phyloP scores from a whole-genome alignment of 352 stramenopile species.

The Phytophthora sp. region DNA sequence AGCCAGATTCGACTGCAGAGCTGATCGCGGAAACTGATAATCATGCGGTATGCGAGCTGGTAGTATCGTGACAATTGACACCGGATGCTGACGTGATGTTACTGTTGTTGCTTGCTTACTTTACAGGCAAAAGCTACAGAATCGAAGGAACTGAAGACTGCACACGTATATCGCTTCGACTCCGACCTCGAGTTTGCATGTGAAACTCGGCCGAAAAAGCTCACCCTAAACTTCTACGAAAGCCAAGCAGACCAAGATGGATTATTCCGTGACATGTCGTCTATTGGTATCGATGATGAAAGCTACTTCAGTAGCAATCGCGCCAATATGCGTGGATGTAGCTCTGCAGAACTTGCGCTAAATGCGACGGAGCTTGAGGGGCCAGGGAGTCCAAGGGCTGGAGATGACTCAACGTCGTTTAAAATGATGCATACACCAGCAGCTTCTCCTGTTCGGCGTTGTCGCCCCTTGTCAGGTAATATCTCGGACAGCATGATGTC shows the following conservation, averaged over 20 bases:
- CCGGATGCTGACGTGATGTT: too few relatives aligned
- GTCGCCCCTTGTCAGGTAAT: conserved; percentile 30
- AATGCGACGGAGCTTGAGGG: conserved; percentile 37
- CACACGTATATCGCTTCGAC: conserved; percentile 86
- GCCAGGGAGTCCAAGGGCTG: conserved; percentile 56
- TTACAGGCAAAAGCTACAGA: conserved; percentile 51
- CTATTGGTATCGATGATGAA: conserved; percentile 67
- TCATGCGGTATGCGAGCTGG: conserved; percentile 43
- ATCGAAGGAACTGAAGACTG: conserved; percentile 78
- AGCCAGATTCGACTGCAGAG: conserved; percentile 64
- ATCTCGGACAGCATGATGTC: conserved; percentile 39
- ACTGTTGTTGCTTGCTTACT: too few relatives aligned
- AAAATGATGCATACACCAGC: conserved; percentile 68
- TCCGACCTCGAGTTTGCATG: conserved; percentile 77
- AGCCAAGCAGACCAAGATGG: conserved; percentile 44
- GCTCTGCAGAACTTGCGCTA: conserved; percentile 18
- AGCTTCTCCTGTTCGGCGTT: conserved; percentile 43
- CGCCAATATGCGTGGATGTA: conserved; percentile 10
- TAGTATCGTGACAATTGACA: neutral
- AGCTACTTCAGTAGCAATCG: conserved; percentile 50
- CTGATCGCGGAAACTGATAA: conserved; percentile 74
- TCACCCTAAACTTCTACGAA: conserved; percentile 76
- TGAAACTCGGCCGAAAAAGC: conserved; percentile 67
- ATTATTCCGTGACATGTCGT: conserved; percentile 41
- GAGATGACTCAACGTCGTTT: conserved; percentile 66